These are phyloP conservation scores for Nematocida ironsii DNA, from an alignment of 371 early-diverging fungal species.

Conservation along the genomic window DNA sequence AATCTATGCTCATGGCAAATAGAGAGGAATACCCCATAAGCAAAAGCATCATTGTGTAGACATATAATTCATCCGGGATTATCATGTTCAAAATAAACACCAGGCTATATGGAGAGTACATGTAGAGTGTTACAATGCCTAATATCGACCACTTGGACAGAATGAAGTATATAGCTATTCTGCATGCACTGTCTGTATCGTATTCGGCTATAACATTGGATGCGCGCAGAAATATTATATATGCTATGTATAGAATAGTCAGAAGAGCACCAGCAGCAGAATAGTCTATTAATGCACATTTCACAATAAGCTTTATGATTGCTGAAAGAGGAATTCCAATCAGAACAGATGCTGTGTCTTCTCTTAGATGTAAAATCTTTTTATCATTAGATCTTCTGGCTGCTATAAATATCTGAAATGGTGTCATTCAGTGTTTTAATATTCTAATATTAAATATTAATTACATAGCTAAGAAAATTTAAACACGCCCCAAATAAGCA, in stretches of 20 bases:
- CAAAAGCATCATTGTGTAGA: neutral
- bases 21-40: neutral
- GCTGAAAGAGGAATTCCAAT: neutral
- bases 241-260: slow-evolving; percentile 4
- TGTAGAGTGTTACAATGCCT: neutral
- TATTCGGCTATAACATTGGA: slow-evolving; percentile 6
- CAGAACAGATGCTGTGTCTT: neutral
- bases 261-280: neutral
- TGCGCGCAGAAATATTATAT: slow-evolving; percentile 13
- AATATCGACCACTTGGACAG: slow-evolving; percentile 13
- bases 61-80: neutral
- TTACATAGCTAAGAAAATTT: too few relatives aligned
- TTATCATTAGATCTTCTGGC: slow-evolving; percentile 5
- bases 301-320: neutral
- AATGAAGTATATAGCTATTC: slow-evolving; percentile 17
- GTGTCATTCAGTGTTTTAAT: slow-evolving; percentile 2
- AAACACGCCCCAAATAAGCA: too few relatives aligned
- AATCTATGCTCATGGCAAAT: neutral
- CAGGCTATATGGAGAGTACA: neutral
- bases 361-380: neutral
- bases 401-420: slow-evolving; percentile 4
- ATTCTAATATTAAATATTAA: neutral
- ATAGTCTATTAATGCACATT: neutral
- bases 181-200: slow-evolving; percentile 20
- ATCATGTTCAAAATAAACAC: slow-evolving; percentile 4